Conservation (phyloP, 2,329 filamentous ascomycete genomes). For the Magnaporthiopsis incrustans region DNA sequence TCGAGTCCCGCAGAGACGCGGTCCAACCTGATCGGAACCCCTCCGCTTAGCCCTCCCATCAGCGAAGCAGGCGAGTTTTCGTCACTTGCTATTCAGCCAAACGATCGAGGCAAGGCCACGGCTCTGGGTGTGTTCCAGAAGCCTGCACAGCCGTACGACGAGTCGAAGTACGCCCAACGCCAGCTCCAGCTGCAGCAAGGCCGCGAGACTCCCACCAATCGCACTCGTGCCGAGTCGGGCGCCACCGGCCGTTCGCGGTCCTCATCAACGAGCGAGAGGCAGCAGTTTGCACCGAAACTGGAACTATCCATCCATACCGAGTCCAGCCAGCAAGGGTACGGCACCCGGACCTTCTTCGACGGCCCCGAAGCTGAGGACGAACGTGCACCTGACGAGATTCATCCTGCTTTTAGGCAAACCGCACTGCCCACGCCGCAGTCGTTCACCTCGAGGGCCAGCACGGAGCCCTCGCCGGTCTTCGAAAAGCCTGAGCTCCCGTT, state of each 20-base stretch:
- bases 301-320: conserved; percentile 19
- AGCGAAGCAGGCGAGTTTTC: conserved; percentile 65
- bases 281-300: conserved; percentile 22
- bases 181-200: conserved; percentile 75
- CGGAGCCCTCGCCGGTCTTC: conserved; percentile 18
- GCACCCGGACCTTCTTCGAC: conserved; percentile 32
- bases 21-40: conserved; percentile 26
- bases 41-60: conserved; percentile 60
- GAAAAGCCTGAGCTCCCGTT: conserved; percentile 12
- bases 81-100: conserved; percentile 59
- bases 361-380: conserved; percentile 28
- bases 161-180: conserved; percentile 74
- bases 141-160: conserved; percentile 69
- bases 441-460: conserved; percentile 17
- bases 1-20: conserved; percentile 27
- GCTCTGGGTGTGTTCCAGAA: conserved; percentile 59
- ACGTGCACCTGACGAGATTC: conserved; percentile 43
- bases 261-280: conserved; percentile 34
- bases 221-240: conserved; percentile 37
- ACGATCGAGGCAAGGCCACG: conserved; percentile 75
- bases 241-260: conserved; percentile 36
- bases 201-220: conserved; percentile 51
- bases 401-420: conserved; percentile 44
- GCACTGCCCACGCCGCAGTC: conserved; percentile 36
- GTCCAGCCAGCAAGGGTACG: conserved; percentile 23